Evolutionary conservation across 371 early-diverging fungal species (phyloP).

Genomic region (Apophysomyces ossiformis): DNA sequence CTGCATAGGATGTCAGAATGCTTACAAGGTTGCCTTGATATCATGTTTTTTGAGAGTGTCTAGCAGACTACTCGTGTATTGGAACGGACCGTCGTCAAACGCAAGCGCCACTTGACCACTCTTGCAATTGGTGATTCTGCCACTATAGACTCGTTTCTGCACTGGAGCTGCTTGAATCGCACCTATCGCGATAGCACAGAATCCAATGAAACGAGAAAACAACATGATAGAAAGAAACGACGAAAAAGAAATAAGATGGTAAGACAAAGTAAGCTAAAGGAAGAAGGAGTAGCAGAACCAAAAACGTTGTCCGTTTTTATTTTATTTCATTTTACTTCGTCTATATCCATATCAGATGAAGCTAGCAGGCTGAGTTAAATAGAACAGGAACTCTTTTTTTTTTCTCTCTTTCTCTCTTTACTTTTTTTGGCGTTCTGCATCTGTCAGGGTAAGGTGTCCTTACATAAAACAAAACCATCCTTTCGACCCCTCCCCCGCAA

Average conservation of each 20-base stretch:
- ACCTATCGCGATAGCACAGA: not conserved
- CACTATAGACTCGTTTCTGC: not conserved
- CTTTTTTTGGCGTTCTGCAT: no score
- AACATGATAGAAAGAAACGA: not conserved
- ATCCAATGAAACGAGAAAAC: not conserved
- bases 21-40: conserved; percentile 65
- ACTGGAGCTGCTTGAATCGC: not conserved
- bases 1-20: not conserved
- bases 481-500: no score
- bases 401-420: no score
- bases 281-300: not conserved
- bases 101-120: conserved; percentile 40
- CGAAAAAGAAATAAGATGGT: not conserved
- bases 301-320: no score
- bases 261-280: not conserved
- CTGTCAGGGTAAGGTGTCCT: no score
- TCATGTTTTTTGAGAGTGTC: conserved; percentile 42
- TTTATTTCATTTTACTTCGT: no score
- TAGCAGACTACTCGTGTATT: conserved; percentile 52
- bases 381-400: no score
- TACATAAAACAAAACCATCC: no score
- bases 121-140: not conserved
- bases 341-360: no score
- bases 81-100: conserved; percentile 71
- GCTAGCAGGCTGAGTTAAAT: no score